These are phyloP conservation scores for Thermomucor indicae-seudaticae DNA, from an alignment of 371 early-diverging fungal genomes.

Conservation along the genomic window DNA sequence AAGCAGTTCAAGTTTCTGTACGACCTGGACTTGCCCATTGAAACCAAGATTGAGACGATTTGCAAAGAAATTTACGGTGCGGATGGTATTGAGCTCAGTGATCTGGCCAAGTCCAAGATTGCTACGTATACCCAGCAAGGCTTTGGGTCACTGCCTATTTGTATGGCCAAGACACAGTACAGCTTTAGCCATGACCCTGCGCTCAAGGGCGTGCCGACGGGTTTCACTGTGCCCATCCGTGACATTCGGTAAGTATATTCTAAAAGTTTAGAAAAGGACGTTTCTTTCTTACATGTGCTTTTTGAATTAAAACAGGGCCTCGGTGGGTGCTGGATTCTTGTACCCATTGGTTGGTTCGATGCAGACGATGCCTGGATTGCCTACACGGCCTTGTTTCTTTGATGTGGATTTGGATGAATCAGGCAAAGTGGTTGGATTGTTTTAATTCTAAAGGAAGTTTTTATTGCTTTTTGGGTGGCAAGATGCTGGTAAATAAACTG, in stretches of 20 bases:
- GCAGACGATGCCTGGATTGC: conserved; percentile 98
- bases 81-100: conserved; percentile 78
- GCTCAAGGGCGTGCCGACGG: conserved; percentile 89
- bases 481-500: too few relatives aligned
- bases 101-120: conserved; percentile 79
- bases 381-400: conserved; percentile 96
- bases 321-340: conserved; percentile 97
- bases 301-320: too few relatives aligned
- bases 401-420: conserved; percentile 94
- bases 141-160: conserved; percentile 84
- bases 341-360: conserved; percentile 94
- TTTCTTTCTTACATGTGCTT: too few relatives aligned
- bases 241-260: conserved; percentile 54
- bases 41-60: conserved; percentile 87
- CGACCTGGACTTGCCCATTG: conserved; percentile 69
- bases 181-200: conserved; percentile 87
- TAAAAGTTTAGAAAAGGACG: too few relatives aligned
- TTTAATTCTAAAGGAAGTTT: too few relatives aligned
- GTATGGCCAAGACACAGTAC: conserved; percentile 98
- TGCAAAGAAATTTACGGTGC: conserved; percentile 94
- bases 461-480: too few relatives aligned
- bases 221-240: conserved; percentile 89
- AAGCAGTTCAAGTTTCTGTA: conserved; percentile 82
- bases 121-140: conserved; percentile 80
- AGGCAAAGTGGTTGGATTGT: conserved; percentile 82